phyloP scores from a whole-genome alignment of 257 asterid genomes.

The Thymus quinquecostatus region DNA sequence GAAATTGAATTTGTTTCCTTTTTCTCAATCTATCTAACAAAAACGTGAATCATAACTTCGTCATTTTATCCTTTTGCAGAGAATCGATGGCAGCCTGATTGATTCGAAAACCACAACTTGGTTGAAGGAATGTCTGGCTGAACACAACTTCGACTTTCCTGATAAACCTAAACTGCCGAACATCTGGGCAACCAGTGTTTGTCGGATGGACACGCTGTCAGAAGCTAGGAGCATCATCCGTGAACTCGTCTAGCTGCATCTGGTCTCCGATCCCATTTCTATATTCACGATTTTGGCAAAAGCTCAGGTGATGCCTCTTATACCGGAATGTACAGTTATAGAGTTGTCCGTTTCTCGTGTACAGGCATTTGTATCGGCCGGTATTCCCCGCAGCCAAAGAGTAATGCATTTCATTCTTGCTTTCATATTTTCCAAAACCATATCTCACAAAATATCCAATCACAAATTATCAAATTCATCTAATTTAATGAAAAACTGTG shows the following conservation, averaged over 20 bases:
- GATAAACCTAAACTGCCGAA: slow-evolving; percentile 43
- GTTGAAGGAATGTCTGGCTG: slow-evolving; percentile 45
- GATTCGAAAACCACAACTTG: slow-evolving; percentile 38
- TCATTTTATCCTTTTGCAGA: slow-evolving; percentile 39
- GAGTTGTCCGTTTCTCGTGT: neutral
- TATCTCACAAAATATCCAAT: neutral
- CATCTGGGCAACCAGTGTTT: slow-evolving; percentile 56
- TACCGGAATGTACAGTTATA: neutral
- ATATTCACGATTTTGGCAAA: no score
- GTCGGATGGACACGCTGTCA: slow-evolving; percentile 50
- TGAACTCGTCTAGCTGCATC: slow-evolving; percentile 38
- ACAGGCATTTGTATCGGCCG: neutral
- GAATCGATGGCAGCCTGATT: slow-evolving; percentile 54
- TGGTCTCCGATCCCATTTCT: slow-evolving; percentile 5
- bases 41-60: neutral
- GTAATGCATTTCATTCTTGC: neutral
- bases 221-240: slow-evolving; percentile 61
- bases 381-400: neutral
- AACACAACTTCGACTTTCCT: slow-evolving; percentile 46
- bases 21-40: no score
- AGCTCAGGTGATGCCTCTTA: no score
- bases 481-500: neutral
- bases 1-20: neutral
- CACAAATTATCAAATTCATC: neutral
- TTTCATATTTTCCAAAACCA: neutral